These are phyloP conservation scores for Medicago ruthenica DNA, from an alignment of 306 rosid genomes.

Conservation along the genomic window DNA sequence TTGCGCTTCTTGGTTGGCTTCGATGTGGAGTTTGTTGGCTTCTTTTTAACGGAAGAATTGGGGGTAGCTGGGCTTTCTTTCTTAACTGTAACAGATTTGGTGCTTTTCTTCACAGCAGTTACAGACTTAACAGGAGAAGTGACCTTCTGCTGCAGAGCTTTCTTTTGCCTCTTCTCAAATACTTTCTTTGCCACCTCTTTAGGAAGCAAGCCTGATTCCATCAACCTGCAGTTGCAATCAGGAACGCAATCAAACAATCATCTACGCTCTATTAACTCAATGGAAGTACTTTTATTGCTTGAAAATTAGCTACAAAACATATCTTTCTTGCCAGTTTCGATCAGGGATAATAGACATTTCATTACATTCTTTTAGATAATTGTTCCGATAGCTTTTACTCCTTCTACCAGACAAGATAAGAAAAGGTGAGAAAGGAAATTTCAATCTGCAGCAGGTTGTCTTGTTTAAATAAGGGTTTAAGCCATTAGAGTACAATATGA, in stretches of 20 bases:
- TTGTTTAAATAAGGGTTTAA: neutral
- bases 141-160: conserved; percentile 50
- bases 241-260: neutral
- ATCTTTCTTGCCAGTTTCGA: conserved; percentile 11
- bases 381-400: neutral
- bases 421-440: neutral
- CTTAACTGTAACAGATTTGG: conserved; percentile 55
- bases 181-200: conserved; percentile 68
- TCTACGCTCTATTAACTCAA: neutral
- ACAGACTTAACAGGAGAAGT: conserved; percentile 58
- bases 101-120: conserved; percentile 47
- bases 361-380: neutral
- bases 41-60: conserved; percentile 50
- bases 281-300: conserved; percentile 15
- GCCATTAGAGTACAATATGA: neutral
- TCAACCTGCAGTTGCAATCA: conserved; percentile 70
- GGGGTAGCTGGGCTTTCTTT: conserved; percentile 48
- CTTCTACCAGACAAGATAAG: neutral
- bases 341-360: neutral
- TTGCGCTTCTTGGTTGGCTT: conserved; percentile 70
- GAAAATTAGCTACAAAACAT: conserved; percentile 16
- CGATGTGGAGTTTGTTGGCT: conserved; percentile 41
- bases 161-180: conserved; percentile 70
- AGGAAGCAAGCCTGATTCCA: conserved; percentile 89
- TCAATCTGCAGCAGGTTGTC: conserved; percentile 1